A percentile compares a stretch with the other conserved stretches of the same genome.
These are phyloP conservation scores for Salvia sclarea DNA, from an alignment of 305 asterid genomes.

Conservation along the genomic window DNA sequence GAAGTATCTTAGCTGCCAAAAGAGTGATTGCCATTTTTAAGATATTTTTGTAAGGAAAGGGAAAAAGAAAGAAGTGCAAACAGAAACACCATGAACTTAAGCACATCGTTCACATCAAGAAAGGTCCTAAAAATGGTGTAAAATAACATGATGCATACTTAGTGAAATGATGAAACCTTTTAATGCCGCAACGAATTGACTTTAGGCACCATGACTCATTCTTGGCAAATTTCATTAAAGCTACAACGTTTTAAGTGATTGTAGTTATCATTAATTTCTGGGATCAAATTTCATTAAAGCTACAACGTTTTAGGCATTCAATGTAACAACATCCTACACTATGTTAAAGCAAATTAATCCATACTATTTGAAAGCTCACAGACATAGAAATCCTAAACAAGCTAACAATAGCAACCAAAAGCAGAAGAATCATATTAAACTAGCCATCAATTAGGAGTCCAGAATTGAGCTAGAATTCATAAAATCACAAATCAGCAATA, in stretches of 20 bases:
- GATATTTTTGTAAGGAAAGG: too few species aligned
- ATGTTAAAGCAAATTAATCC: not conserved
- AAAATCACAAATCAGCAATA: slow-evolving; percentile 9
- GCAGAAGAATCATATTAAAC: not conserved
- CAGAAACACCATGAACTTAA: slow-evolving; percentile 8
- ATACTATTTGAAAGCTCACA: not conserved
- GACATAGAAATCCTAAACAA: not conserved
- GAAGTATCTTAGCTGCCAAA: slow-evolving; percentile 89
- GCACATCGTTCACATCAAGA: slow-evolving; percentile 23
- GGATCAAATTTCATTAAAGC: too few species aligned
- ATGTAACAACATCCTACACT: slow-evolving; percentile 1
- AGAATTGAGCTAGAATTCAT: slow-evolving; percentile 5
- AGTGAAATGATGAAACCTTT: too few species aligned
- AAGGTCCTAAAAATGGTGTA: slow-evolving; percentile 1
- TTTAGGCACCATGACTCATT: too few species aligned
- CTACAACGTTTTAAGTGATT: too few species aligned
- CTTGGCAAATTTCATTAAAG: too few species aligned
- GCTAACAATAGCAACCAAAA: not conserved
- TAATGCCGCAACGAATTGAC: too few species aligned
- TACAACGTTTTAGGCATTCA: not conserved
- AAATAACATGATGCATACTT: slow-evolving; percentile 6
- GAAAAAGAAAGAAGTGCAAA: not conserved
- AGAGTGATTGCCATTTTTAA: not conserved
- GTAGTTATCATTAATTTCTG: too few species aligned
- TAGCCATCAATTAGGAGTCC: slow-evolving; percentile 11